Conservation (phyloP, 306 rosid genomes). For the Quercus mongolica region DNA sequence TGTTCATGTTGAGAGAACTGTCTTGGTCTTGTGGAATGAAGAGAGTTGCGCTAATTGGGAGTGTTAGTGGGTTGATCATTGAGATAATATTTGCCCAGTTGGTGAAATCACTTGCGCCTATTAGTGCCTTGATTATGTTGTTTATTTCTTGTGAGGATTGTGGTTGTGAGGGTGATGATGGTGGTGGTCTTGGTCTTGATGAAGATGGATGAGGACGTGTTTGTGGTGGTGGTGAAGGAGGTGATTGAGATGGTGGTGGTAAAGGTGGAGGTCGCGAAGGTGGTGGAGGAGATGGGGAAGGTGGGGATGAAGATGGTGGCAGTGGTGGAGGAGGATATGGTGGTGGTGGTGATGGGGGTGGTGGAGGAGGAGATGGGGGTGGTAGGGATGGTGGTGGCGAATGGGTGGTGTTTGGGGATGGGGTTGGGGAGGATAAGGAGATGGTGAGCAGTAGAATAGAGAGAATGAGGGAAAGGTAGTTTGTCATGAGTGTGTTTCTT, state of each 20-base stretch:
- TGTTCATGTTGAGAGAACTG: neutral
- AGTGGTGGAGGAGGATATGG: neutral
- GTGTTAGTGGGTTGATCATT: neutral
- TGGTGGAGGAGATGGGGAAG: neutral
- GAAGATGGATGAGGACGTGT: neutral
- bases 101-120: slow-evolving; percentile 56
- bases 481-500: neutral
- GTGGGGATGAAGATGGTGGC: neutral
- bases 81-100: slow-evolving; percentile 48
- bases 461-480: neutral
- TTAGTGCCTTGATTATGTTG: slow-evolving; percentile 65
- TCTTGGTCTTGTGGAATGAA: slow-evolving; percentile 50
- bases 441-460: neutral
- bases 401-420: neutral
- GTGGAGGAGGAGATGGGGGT: neutral
- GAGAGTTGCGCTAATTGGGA: slow-evolving; percentile 52
- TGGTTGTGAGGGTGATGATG: neutral
- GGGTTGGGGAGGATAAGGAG: neutral
- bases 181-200: neutral
- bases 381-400: neutral
- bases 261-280: neutral
- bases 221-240: neutral
- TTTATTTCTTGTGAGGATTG: slow-evolving; percentile 31
- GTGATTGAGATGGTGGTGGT: neutral
- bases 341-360: neutral